A percentile compares a stretch with the other conserved stretches of the same genome.
Evolutionary conservation across 2,329 filamentous ascomycete species (phyloP).

Genomic region (Byssochlamys sp.): DNA sequence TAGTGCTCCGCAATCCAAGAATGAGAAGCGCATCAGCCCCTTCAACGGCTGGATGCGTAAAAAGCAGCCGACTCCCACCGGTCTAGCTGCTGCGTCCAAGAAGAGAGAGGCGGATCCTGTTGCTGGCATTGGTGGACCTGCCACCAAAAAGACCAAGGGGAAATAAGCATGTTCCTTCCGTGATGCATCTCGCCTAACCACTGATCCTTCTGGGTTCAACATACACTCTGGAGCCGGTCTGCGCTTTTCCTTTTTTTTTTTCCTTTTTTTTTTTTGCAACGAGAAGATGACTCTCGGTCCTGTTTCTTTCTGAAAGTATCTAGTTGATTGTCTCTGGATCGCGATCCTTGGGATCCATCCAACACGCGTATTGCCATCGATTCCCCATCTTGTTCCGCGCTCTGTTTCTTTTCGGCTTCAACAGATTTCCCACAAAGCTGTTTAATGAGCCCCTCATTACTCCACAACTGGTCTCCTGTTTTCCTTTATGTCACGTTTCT

Average conservation of each 20-base stretch:
- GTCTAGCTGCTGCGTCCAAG: constrained; percentile 17
- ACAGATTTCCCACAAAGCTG: background rate
- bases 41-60: constrained; percentile 34
- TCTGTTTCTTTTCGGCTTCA: constrained; percentile 2
- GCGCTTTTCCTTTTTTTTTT: background rate
- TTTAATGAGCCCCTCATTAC: background rate
- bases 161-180: background rate
- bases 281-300: background rate
- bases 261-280: background rate
- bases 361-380: background rate
- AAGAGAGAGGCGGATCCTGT: constrained; percentile 26
- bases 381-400: constrained; percentile 2
- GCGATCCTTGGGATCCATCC: background rate
- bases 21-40: constrained; percentile 26
- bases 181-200: background rate
- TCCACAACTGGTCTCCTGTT: background rate
- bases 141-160: constrained; percentile 22
- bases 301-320: background rate
- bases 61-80: constrained; percentile 20
- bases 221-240: background rate
- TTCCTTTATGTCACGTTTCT: background rate
- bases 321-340: background rate
- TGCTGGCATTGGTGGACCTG: constrained; percentile 16
- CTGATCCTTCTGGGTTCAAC: background rate
- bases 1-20: constrained; percentile 14